These are phyloP conservation scores for Fusarium praegraminearum DNA, from an alignment of 2,329 filamentous ascomycete genomes.

Conservation along the genomic window DNA sequence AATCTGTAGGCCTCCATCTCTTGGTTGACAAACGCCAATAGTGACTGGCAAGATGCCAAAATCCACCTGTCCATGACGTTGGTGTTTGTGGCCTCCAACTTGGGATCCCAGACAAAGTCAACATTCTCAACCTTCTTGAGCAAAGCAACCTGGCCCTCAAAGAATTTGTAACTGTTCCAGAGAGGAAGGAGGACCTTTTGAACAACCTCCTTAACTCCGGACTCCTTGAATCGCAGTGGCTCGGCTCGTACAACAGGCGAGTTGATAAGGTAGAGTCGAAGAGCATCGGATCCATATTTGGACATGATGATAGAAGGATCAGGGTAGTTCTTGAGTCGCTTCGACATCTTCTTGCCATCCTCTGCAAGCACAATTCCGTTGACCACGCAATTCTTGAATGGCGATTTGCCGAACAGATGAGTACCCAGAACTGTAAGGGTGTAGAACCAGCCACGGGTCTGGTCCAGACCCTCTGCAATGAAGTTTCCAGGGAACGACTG, in stretches of 20 bases:
- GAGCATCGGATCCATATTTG: slow-evolving; percentile 90
- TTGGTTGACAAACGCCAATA: slow-evolving; percentile 90
- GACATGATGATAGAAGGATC: slow-evolving; percentile 86
- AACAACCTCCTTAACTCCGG: slow-evolving; percentile 93
- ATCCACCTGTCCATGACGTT: slow-evolving; percentile 99
- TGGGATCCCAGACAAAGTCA: slow-evolving; percentile 83
- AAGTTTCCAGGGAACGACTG: slow-evolving; percentile 91
- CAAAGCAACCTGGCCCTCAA: slow-evolving; percentile 86
- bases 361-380: slow-evolving; percentile 95
- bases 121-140: slow-evolving; percentile 86
- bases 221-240: slow-evolving; percentile 89
- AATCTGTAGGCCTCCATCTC: slow-evolving; percentile 83
- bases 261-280: slow-evolving; percentile 96
- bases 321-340: slow-evolving; percentile 95
- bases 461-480: slow-evolving; percentile 92
- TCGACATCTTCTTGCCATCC: slow-evolving; percentile 99
- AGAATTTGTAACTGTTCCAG: slow-evolving; percentile 98
- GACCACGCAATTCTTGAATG: slow-evolving; percentile 96
- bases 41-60: slow-evolving; percentile 88
- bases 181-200: slow-evolving; percentile 89
- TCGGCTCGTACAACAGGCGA: slow-evolving; percentile 94
- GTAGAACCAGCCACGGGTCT: slow-evolving; percentile 98
- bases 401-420: slow-evolving; percentile 84
- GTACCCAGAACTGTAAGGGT: slow-evolving; percentile 89
- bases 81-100: slow-evolving; percentile 78